These are phyloP conservation scores for Podospora anserina DNA, from an alignment of 495 filamentous ascomycete genomes.

Conservation along the genomic window DNA sequence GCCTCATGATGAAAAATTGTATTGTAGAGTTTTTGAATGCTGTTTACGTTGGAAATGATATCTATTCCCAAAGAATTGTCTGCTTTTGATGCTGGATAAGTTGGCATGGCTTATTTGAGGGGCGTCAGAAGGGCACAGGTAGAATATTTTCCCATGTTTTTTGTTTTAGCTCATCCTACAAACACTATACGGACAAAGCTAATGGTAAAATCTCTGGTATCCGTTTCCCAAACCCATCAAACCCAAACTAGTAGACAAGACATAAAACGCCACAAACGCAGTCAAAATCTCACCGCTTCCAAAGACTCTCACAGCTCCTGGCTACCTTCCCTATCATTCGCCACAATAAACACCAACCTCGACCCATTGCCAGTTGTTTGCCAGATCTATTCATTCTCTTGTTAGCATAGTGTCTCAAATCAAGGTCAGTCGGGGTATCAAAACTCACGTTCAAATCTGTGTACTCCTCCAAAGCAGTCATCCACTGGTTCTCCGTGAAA, in stretches of 20 bases:
- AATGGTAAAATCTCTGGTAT: background rate
- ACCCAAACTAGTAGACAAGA: background rate
- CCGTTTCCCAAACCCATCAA: background rate
- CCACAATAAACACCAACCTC: constrained; percentile 71
- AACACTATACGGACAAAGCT: background rate
- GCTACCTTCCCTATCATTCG: constrained; percentile 37
- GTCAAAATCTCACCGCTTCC: background rate
- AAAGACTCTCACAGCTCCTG: constrained; percentile 24
- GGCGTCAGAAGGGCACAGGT: background rate
- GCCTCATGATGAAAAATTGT: constrained; percentile 1
- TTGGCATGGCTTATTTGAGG: background rate
- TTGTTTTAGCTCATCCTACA: background rate
- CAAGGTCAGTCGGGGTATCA: constrained; percentile 5
- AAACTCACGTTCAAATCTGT: constrained; percentile 76
- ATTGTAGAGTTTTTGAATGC: background rate
- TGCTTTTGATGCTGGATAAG: too few relatives aligned
- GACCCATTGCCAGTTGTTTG: constrained; percentile 86
- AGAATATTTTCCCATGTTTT: background rate
- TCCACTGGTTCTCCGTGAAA: constrained; percentile 91
- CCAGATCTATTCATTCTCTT: constrained; percentile 67
- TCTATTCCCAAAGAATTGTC: too few relatives aligned
- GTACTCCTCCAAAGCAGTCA: constrained; percentile 84
- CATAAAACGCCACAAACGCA: background rate
- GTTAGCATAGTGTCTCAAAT: background rate
- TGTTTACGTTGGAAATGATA: background rate